Conservation (phyloP, 768 basidiomycete species). For the Mycena albidolilacea region DNA sequence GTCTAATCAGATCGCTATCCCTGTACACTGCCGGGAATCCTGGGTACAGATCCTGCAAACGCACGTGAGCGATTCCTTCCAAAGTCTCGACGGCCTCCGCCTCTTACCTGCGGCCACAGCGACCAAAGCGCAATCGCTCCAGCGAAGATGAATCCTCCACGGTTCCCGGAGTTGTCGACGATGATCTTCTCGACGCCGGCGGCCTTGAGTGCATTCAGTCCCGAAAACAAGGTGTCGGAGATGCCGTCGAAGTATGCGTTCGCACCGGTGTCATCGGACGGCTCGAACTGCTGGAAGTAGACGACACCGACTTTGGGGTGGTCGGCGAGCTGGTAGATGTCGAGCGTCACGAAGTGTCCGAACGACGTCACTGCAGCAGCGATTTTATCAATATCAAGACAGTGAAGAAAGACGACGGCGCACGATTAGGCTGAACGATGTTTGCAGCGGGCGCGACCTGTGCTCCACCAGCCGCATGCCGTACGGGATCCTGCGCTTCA, state of each 20-base stretch:
- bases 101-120: conserved; percentile 1
- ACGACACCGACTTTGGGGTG: conserved; percentile 41
- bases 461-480: conserved; percentile 16
- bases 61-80: background rate
- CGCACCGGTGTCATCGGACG: conserved; percentile 26
- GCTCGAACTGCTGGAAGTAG: conserved; percentile 41
- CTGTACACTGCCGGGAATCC: conserved; percentile 38
- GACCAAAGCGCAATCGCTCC: conserved; percentile 35
- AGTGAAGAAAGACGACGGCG: background rate
- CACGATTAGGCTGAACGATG: conserved; percentile 33
- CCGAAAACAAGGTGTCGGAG: conserved; percentile 37
- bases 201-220: conserved; percentile 36
- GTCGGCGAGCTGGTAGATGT: conserved; percentile 39
- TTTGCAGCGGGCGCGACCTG: background rate
- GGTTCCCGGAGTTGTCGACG: conserved; percentile 39
- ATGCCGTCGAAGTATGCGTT: conserved; percentile 37
- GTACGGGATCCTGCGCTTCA: conserved; percentile 20
- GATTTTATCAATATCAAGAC: background rate
- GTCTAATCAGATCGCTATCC: conserved; percentile 33
- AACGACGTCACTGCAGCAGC: conserved; percentile 29
- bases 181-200: conserved; percentile 37
- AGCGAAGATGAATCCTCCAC: conserved; percentile 40
- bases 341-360: conserved; percentile 41
- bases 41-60: conserved; percentile 30
- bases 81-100: background rate